Conservation (phyloP, 2,329 filamentous ascomycete species). For the Colletotrichum theobromicola region DNA sequence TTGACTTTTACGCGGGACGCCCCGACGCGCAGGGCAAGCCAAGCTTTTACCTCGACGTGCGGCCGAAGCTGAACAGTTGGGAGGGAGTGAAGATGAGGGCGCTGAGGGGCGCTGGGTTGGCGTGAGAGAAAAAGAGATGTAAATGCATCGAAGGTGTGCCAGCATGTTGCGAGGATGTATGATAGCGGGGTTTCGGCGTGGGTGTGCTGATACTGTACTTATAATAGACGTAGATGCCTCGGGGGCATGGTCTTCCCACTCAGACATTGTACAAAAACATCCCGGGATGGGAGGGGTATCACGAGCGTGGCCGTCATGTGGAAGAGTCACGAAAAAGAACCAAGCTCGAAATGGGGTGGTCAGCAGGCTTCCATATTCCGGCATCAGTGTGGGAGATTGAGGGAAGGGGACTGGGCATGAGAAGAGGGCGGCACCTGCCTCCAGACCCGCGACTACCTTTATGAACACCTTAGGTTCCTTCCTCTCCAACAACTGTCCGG, state of each 20-base stretch:
- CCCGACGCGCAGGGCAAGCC: conserved; percentile 43
- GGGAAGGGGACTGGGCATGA: too few species aligned
- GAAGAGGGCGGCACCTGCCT: too few species aligned
- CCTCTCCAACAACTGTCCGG: background rate
- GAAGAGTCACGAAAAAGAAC: fast-evolving
- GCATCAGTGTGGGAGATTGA: fast-evolving
- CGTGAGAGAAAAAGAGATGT: conserved; percentile 31
- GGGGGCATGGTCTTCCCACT: background rate
- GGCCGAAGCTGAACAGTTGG: conserved; percentile 72
- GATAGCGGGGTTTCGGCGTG: background rate
- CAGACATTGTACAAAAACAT: background rate
- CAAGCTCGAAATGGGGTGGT: background rate
- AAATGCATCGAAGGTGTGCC: fast-evolving
- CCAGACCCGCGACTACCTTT: background rate
- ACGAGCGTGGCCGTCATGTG: background rate
- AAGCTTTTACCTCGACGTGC: conserved; percentile 72
- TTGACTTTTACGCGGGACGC: conserved; percentile 92
- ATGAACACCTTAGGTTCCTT: background rate
- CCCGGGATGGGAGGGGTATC: background rate
- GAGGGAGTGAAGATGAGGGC: conserved; percentile 73
- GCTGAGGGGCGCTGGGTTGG: conserved; percentile 54
- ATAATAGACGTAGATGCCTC: background rate
- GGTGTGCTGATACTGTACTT: background rate
- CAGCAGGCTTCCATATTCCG: background rate
- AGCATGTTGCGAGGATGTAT: background rate